A percentile compares a stretch with the other conserved stretches of the same genome.
Evolutionary conservation across 2,329 filamentous ascomycete genomes (phyloP).

Genomic region (Calcarisporium arbuscula): DNA sequence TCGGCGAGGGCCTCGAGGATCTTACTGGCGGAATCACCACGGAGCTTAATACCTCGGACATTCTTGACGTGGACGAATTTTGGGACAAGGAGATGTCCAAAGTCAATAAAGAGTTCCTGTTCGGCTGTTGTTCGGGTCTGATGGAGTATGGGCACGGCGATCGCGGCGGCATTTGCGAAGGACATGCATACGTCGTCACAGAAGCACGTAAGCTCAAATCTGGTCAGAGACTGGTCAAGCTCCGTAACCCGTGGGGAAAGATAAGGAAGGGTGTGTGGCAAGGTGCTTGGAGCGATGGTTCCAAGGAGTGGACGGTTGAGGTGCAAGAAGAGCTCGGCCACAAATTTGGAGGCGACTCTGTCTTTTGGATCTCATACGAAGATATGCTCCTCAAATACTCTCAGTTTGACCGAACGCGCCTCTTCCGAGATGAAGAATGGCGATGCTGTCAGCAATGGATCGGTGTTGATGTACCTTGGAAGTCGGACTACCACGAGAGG

Average conservation of each 20-base stretch:
- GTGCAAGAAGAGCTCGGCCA: conserved; percentile 51
- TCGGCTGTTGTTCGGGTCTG: conserved; percentile 62
- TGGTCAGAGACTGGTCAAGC: conserved; percentile 50
- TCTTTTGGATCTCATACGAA: conserved; percentile 59
- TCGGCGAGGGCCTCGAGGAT: conserved; percentile 55
- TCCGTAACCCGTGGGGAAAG: conserved; percentile 57
- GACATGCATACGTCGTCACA: conserved; percentile 56
- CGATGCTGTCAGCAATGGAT: conserved; percentile 54
- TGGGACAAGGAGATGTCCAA: conserved; percentile 77
- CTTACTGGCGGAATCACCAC: conserved; percentile 64
- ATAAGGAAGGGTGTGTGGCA: conserved; percentile 53
- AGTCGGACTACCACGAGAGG: conserved; percentile 54
- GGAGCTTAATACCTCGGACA: conserved; percentile 61
- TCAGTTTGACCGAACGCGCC: conserved; percentile 54
- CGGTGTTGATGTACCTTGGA: conserved; percentile 56
- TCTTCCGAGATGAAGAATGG: conserved; percentile 54
- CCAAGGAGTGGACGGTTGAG: conserved; percentile 55
- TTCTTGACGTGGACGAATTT: conserved; percentile 73
- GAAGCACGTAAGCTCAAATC: conserved; percentile 46
- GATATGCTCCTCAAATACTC: conserved; percentile 58
- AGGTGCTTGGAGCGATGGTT: conserved; percentile 53
- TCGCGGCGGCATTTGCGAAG: conserved; percentile 51
- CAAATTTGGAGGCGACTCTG: conserved; percentile 54
- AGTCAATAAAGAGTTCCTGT: conserved; percentile 74
- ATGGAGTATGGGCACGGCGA: conserved; percentile 57